phyloP scores from a whole-genome alignment of 371 early-diverging fungal genomes.

The Lichtheimia hyalospora region DNA sequence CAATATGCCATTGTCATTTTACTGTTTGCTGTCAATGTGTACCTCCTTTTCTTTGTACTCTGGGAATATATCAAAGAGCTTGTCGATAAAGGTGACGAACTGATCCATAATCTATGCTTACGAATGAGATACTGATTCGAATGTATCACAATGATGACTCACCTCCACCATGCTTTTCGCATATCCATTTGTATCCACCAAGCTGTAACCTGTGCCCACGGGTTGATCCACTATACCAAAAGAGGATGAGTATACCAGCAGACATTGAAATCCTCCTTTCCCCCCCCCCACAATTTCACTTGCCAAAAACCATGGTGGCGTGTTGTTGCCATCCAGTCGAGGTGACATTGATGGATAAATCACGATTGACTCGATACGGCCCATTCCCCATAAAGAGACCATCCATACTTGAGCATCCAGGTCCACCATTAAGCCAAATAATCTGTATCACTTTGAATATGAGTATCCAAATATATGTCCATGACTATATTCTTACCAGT shows the following conservation, averaged over 20 bases:
- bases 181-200: constrained; percentile 39
- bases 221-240: constrained; percentile 78
- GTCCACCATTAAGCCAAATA: constrained; percentile 88
- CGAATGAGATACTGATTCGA: not conserved
- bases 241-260: not conserved
- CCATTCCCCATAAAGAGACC: constrained; percentile 87
- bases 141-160: not conserved
- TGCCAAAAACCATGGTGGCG: constrained; percentile 73
- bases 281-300: not conserved
- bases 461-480: not conserved
- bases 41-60: constrained; percentile 53
- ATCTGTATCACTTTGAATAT: constrained; percentile 42
- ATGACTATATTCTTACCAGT: constrained; percentile 20
- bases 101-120: constrained; percentile 43
- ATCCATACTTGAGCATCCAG: constrained; percentile 67
- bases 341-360: constrained; percentile 50
- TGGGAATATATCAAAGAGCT: constrained; percentile 65
- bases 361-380: constrained; percentile 58
- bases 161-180: constrained; percentile 43
- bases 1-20: no score
- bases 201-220: constrained; percentile 84
- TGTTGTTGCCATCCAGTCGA: constrained; percentile 71
- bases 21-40: constrained; percentile 5
- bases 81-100: constrained; percentile 64
- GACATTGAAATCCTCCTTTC: no score